phyloP scores from a whole-genome alignment of 2,329 filamentous ascomycete species.

The Dactylellina cionopaga region DNA sequence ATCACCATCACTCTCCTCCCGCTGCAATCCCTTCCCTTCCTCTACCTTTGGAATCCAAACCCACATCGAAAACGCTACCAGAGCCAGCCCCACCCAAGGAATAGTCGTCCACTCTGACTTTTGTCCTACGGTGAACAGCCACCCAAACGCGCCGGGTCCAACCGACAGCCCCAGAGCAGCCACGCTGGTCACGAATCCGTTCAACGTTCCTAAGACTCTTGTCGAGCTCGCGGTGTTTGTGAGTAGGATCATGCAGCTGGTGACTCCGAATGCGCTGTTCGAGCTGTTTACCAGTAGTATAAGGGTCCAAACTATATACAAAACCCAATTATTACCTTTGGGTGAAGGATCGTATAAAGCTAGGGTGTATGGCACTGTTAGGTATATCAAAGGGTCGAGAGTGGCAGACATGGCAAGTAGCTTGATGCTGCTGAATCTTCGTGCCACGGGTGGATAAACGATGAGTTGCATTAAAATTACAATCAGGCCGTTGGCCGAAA shows the following conservation, averaged over 20 bases:
- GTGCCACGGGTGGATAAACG: constrained; percentile 79
- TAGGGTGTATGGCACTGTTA: not conserved
- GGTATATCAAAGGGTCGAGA: constrained; percentile 70
- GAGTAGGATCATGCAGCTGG: constrained; percentile 86
- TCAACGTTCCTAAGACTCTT: constrained; percentile 82
- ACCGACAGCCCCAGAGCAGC: constrained; percentile 80
- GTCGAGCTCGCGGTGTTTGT: constrained; percentile 85
- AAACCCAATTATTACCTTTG: too few relatives aligned
- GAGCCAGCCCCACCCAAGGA: constrained; percentile 2
- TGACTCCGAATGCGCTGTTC: constrained; percentile 84
- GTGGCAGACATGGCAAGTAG: constrained; percentile 75
- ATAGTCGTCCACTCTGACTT: constrained; percentile 3
- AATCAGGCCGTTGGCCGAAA: constrained; percentile 80
- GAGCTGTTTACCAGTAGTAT: constrained; percentile 79
- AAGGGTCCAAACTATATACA: constrained; percentile 80
- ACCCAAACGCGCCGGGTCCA: constrained; percentile 72
- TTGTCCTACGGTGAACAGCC: not conserved
- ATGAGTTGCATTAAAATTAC: constrained; percentile 87
- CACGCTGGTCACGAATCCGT: constrained; percentile 86
- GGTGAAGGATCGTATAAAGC: not conserved
- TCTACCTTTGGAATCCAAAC: not conserved
- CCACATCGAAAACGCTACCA: constrained; percentile 4
- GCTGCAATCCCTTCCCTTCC: too few relatives aligned
- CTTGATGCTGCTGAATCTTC: constrained; percentile 76
- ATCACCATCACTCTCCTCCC: too few relatives aligned